phyloP scores from a whole-genome alignment of 129 eudicot genomes.

The Daucus carota region DH1_v3.0 NC_030386.2:25687001-25687500 shows the following conservation, averaged over 20 bases:
- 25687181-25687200: slow-evolving; percentile 93
- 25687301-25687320: background rate
- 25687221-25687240: slow-evolving; percentile 94
- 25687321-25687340: background rate
- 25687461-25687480: background rate
- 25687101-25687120: slow-evolving; percentile 98
- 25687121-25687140: slow-evolving; percentile 94
- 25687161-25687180: slow-evolving; percentile 91
- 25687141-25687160: slow-evolving; percentile 99
- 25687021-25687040: background rate
- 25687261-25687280: background rate
- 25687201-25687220: slow-evolving; percentile 93
- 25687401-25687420: background rate
- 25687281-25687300: background rate
- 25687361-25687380: background rate
- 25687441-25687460: background rate
- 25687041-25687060: background rate
- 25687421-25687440: background rate
- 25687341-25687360: background rate
- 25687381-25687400: background rate
- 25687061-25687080: slow-evolving; percentile 26
- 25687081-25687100: slow-evolving; percentile 99
- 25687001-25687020: background rate
- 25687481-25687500: background rate
- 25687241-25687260: slow-evolving; percentile 25